phyloP scores from a whole-genome alignment of 805 yeast genomes.

The Pichia deserticola region DNA sequence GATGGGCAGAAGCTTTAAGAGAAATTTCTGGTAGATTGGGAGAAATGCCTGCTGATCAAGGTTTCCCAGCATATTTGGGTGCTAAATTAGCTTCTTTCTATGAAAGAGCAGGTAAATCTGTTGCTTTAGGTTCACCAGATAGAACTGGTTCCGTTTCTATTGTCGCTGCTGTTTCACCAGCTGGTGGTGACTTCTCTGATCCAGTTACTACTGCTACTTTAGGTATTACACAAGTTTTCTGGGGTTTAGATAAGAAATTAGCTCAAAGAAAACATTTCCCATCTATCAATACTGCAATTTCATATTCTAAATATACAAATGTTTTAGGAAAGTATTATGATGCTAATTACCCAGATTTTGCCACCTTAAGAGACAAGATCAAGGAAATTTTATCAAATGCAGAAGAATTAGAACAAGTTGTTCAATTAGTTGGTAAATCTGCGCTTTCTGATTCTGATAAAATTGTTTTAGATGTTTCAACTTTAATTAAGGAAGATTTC shows the following conservation, averaged over 20 bases:
- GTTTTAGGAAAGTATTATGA: slow-evolving; percentile 84
- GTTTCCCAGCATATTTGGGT: slow-evolving; percentile 99
- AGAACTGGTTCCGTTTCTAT: slow-evolving; percentile 98
- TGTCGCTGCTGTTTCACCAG: slow-evolving; percentile 99
- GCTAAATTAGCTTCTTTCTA: slow-evolving; percentile 98
- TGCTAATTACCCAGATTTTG: slow-evolving; percentile 81
- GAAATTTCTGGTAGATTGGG: slow-evolving; percentile 99
- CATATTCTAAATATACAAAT: slow-evolving; percentile 93
- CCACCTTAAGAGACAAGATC: slow-evolving; percentile 81
- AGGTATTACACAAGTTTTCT: slow-evolving; percentile 99
- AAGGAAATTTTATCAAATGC: slow-evolving; percentile 94
- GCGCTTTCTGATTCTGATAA: slow-evolving; percentile 96
- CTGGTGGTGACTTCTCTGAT: slow-evolving; percentile 99
- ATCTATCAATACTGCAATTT: slow-evolving; percentile 90
- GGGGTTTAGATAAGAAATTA: slow-evolving; percentile 98
- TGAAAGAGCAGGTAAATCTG: slow-evolving; percentile 98
- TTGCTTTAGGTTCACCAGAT: slow-evolving; percentile 92
- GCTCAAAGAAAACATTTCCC: slow-evolving; percentile 99
- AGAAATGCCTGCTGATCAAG: slow-evolving; percentile 99
- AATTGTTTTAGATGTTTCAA: slow-evolving; percentile 89
- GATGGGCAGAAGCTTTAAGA: slow-evolving; percentile 99
- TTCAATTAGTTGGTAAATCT: slow-evolving; percentile 97
- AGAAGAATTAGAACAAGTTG: slow-evolving; percentile 98
- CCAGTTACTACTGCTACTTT: slow-evolving; percentile 98
- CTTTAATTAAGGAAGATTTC: slow-evolving; percentile 93